These are phyloP conservation scores for Russula foetens DNA, from an alignment of 768 basidiomycete genomes.

Conservation along the genomic window DNA sequence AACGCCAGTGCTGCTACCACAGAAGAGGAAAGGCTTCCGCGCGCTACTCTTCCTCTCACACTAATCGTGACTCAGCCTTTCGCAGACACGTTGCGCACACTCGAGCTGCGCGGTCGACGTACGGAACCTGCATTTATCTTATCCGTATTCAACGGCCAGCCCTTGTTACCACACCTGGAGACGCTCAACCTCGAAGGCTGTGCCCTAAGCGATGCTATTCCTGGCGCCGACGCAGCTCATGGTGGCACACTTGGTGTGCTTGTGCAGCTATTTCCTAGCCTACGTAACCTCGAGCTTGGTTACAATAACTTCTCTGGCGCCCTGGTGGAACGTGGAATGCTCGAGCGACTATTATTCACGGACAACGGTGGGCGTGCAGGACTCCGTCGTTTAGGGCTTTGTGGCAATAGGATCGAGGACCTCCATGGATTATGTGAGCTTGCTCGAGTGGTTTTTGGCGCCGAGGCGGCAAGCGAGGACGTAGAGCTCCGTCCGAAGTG, in stretches of 20 bases:
- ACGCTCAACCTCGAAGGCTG: slow-evolving; percentile 73
- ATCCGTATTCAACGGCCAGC: slow-evolving; percentile 24
- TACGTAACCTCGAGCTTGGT: slow-evolving; percentile 65
- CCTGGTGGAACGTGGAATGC: slow-evolving; percentile 39
- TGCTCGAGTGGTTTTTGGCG: slow-evolving; percentile 49
- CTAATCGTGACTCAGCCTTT: slow-evolving; percentile 17
- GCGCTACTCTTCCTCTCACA: slow-evolving; percentile 15
- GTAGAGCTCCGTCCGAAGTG: slow-evolving; percentile 47
- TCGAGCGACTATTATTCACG: slow-evolving; percentile 43
- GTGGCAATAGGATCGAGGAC: slow-evolving; percentile 57
- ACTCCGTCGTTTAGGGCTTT: slow-evolving; percentile 54
- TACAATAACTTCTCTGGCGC: slow-evolving; percentile 58
- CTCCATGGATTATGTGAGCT: slow-evolving; percentile 55
- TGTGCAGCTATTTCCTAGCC: slow-evolving; percentile 57
- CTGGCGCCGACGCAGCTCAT: slow-evolving; percentile 36
- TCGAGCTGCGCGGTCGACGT: slow-evolving; percentile 57
- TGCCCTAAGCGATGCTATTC: slow-evolving; percentile 49
- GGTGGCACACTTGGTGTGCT: slow-evolving; percentile 54
- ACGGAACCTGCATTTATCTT: slow-evolving; percentile 64
- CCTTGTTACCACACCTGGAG: slow-evolving; percentile 56
- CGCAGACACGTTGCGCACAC: slow-evolving; percentile 27
- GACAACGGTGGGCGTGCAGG: slow-evolving; percentile 35
- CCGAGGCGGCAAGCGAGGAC: slow-evolving; percentile 32
- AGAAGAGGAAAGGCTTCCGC: slow-evolving; percentile 8
- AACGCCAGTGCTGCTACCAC: background rate